Evolutionary conservation across 1,139 yeast genomes (phyloP).

Genomic region (Scheffersomyces titani): DNA sequence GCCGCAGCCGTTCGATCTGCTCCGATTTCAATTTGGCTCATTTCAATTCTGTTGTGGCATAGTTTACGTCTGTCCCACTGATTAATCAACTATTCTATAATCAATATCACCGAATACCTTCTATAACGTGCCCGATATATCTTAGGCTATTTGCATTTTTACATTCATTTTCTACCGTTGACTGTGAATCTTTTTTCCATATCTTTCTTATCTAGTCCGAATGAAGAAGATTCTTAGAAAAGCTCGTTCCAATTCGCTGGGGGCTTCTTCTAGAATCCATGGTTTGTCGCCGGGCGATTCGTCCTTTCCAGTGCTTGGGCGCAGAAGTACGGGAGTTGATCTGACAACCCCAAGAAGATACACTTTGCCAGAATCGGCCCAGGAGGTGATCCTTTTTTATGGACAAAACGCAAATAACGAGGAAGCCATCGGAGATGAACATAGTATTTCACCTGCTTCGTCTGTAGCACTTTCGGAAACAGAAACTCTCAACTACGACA

Average conservation of each 20-base stretch:
- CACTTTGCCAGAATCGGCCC: background rate
- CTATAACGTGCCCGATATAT: background rate
- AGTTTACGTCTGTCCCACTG: background rate
- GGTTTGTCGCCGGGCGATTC: background rate
- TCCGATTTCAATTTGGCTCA: background rate
- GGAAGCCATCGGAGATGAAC: constrained; percentile 1
- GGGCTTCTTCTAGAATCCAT: background rate
- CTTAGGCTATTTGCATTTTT: background rate
- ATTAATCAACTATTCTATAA: too few relatives aligned
- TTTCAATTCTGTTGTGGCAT: background rate
- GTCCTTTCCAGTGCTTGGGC: background rate
- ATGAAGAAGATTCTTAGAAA: background rate
- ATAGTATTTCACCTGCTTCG: constrained; percentile 1
- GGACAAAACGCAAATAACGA: background rate
- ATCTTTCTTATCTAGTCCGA: background rate
- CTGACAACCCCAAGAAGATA: background rate
- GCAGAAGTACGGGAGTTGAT: background rate
- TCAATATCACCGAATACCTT: too few relatives aligned
- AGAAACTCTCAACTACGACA: constrained; percentile 19
- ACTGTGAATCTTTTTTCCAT: background rate
- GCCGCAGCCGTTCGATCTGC: background rate
- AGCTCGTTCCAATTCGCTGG: background rate
- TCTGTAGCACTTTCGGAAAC: constrained; percentile 17
- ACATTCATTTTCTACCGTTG: background rate
- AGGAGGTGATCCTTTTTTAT: background rate